A percentile compares a stretch with the other conserved stretches of the same genome.
Conservation (phyloP, 2,329 filamentous ascomycete genomes). For the Paraphaeosphaeria sporulosa region DNA sequence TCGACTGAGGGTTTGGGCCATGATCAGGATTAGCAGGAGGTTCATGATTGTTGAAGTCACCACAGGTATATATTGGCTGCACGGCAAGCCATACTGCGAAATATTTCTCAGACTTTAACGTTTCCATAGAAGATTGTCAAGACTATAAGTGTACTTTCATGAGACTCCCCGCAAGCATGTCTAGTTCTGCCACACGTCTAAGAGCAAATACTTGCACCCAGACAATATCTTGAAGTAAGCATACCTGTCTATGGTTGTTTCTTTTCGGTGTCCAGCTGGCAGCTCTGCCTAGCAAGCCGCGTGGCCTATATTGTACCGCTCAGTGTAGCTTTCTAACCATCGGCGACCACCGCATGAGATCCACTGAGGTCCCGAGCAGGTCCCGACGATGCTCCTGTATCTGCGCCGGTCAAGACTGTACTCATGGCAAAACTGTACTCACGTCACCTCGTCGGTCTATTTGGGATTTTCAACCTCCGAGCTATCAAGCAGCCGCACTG, state of each 20-base stretch:
- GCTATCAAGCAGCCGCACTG: not conserved
- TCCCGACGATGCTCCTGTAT: no score
- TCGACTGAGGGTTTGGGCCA: slow-evolving; percentile 17
- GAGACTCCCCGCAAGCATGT: not conserved
- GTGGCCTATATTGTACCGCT: not conserved
- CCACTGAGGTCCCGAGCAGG: no score
- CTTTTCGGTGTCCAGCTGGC: not conserved
- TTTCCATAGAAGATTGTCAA: not conserved
- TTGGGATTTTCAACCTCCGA: not conserved
- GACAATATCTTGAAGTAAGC: no score
- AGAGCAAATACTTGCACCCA: not conserved
- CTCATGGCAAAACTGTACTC: no score
- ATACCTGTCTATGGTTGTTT: no score
- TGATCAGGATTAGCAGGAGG: slow-evolving; percentile 22
- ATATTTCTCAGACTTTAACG: no score
- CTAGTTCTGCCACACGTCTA: not conserved
- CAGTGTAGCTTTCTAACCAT: not conserved
- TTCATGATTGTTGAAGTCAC: slow-evolving; percentile 14
- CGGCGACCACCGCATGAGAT: not conserved
- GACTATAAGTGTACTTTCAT: not conserved
- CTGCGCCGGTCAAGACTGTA: no score
- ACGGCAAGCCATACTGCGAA: no score
- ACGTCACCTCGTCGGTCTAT: no score
- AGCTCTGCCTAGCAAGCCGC: not conserved
- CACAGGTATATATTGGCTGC: not conserved